These are phyloP conservation scores for Begonia peltatifolia DNA, from an alignment of 306 rosid genomes.

Conservation along the genomic window DNA sequence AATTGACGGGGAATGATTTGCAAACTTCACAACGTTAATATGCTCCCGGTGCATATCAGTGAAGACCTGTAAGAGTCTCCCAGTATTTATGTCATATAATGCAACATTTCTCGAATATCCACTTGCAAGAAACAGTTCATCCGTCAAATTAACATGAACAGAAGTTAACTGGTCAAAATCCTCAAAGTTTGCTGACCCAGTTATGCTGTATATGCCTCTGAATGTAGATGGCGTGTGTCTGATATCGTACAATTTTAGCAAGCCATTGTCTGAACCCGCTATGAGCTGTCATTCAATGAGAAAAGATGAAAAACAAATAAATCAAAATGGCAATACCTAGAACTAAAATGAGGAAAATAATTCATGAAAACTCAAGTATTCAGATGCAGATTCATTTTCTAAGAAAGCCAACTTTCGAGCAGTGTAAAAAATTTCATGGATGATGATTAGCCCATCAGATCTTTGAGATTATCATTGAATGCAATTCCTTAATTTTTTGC, in stretches of 20 bases:
- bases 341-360: no score
- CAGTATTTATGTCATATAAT: slow-evolving; percentile 53
- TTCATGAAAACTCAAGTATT: no score
- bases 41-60: slow-evolving; percentile 71
- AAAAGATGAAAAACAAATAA: slow-evolving; percentile 1
- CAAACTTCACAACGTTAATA: slow-evolving; percentile 70
- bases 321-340: no score
- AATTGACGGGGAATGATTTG: slow-evolving; percentile 68
- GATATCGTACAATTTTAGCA: slow-evolving; percentile 56
- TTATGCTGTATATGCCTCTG: slow-evolving; percentile 25
- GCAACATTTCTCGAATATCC: slow-evolving; percentile 83
- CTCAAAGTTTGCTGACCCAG: slow-evolving; percentile 43
- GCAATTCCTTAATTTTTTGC: no score
- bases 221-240: slow-evolving; percentile 22
- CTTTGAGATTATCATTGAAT: no score
- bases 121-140: slow-evolving; percentile 76
- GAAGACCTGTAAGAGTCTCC: slow-evolving; percentile 55
- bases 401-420: no score
- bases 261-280: slow-evolving; percentile 89
- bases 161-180: slow-evolving; percentile 78
- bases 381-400: no score
- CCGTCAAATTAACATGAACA: slow-evolving; percentile 65
- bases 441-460: no score
- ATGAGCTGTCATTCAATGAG: slow-evolving; percentile 44
- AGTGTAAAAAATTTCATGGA: no score